phyloP scores from a whole-genome alignment of 768 basidiomycete genomes.

The Stropharia rugosoannulata region DNA sequence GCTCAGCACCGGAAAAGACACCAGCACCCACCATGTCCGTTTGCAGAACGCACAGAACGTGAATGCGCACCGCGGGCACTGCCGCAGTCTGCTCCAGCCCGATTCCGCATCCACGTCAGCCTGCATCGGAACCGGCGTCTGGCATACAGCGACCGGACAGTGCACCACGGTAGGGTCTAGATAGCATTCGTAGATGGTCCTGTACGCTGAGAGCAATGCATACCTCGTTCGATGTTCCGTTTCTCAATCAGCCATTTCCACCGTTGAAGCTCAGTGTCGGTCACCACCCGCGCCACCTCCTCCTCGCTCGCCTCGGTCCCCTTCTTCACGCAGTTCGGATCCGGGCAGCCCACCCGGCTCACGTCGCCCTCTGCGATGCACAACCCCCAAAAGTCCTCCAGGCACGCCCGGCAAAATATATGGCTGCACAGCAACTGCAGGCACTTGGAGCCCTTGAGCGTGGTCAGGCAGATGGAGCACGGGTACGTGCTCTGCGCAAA shows the following conservation, averaged over 20 bases:
- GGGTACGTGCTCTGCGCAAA: conserved; percentile 68
- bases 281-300: conserved; percentile 71
- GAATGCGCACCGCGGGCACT: conserved; percentile 68
- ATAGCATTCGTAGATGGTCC: background rate
- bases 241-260: conserved; percentile 83
- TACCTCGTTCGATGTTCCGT: conserved; percentile 70
- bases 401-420: conserved; percentile 81
- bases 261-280: conserved; percentile 60
- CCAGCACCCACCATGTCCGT: conserved; percentile 63
- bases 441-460: conserved; percentile 75
- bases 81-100: conserved; percentile 71
- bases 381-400: conserved; percentile 80
- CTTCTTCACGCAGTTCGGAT: conserved; percentile 73
- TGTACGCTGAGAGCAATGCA: conserved; percentile 9
- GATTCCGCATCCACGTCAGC: conserved; percentile 46
- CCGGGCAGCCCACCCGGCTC: conserved; percentile 76
- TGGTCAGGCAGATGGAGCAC: conserved; percentile 77
- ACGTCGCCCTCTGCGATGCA: conserved; percentile 82
- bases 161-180: conserved; percentile 53
- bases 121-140: conserved; percentile 72
- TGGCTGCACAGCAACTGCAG: conserved; percentile 70
- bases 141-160: conserved; percentile 81
- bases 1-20: background rate
- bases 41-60: conserved; percentile 85
- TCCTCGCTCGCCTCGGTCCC: conserved; percentile 61